Base-by-base conservation (phyloP, 352 stramenopile species). In the Phytophthora macrochlamydospora region DNA sequence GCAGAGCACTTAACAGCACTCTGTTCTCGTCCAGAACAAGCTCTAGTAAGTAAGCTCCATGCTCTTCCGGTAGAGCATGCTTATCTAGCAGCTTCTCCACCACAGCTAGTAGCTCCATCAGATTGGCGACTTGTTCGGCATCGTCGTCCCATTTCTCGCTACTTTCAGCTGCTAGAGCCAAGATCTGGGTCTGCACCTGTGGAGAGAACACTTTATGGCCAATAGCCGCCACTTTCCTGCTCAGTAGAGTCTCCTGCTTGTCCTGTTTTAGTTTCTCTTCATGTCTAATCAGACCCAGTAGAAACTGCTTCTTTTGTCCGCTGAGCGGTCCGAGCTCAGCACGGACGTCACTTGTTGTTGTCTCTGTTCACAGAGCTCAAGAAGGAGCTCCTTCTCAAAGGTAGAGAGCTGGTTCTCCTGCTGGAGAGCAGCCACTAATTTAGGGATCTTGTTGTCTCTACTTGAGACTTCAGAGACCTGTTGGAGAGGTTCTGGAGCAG, bases 81-180 rank as follows among this genome's bases (percentile, higher is more conserved):
- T 85, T 83, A 62, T 82, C 82, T 43, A 92, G 56, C 37, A 92
- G 62, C 45, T 55, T 69, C 68, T 90, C 81, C 5, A 90, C 59
- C 9, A 89, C 30, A 0, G 28, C 56, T 1, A 92, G 57, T 18
- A 92, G 59, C 64, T 92, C 75, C 64, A 87, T 76, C 7, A 76
- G 68, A 3, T 77, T 64, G n/a, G 55, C 56, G 7, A 78, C 72
- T 7, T 62, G 59, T 1, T 40, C 28, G 2, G 69, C 67, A 54
- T 32, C 45, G 13, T 28, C n/a, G 4, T 13, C 50, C 32, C 65
- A 67, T 7, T 45, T 57, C 2, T 60, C 42, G n/a, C 75, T 66
- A 24, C 73, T 81, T 7, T 60, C 3, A 11, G 67, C 69, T 1
- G 79, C 83, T 4, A 83, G 54, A 31, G 46, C 62, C 56, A 81